phyloP scores from a whole-genome alignment of 2,329 filamentous ascomycete genomes.

The Pestalotiopsis sp. region DNA sequence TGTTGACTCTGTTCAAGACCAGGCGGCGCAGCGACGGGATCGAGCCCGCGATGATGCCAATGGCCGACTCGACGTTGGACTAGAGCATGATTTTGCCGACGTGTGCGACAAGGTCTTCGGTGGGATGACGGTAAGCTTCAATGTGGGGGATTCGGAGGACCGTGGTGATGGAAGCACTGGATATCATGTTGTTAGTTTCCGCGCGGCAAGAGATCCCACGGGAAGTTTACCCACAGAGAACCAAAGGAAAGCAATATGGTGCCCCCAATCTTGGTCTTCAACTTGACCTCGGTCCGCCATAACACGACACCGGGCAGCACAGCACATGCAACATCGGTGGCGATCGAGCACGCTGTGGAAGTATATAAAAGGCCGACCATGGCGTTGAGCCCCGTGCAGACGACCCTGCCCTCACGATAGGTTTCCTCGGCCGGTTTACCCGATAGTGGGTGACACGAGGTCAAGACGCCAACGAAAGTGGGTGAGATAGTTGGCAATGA shows the following conservation, averaged over 20 bases:
- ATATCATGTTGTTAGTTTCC: background rate
- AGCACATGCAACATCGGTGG: conserved; percentile 32
- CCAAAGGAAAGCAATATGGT: conserved; percentile 25
- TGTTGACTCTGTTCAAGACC: conserved; percentile 12
- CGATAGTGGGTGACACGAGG: conserved; percentile 33
- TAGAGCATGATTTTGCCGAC: conserved; percentile 22
- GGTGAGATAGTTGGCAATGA: conserved; percentile 27
- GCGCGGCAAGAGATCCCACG: background rate
- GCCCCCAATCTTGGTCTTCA: conserved; percentile 21
- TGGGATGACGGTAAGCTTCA: conserved; percentile 19
- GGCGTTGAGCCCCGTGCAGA: conserved; percentile 19
- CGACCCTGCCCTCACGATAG: conserved; percentile 25
- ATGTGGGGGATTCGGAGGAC: conserved; percentile 24
- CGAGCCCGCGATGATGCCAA: conserved; percentile 18
- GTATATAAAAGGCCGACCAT: conserved; percentile 27
- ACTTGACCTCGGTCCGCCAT: conserved; percentile 32
- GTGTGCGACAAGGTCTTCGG: conserved; percentile 22
- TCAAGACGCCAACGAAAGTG: conserved; percentile 30
- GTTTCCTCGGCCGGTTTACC: conserved; percentile 27
- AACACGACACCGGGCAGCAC: conserved; percentile 32
- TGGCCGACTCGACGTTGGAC: conserved; percentile 22
- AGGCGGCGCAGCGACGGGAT: conserved; percentile 17
- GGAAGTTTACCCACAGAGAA: conserved; percentile 15
- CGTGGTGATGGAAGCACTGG: conserved; percentile 23
- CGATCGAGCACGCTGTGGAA: conserved; percentile 31